A percentile compares a stretch with the other conserved stretches of the same genome.
phyloP scores from a whole-genome alignment of 2,329 filamentous ascomycete genomes.

The Penicillium thymicola region DNA sequence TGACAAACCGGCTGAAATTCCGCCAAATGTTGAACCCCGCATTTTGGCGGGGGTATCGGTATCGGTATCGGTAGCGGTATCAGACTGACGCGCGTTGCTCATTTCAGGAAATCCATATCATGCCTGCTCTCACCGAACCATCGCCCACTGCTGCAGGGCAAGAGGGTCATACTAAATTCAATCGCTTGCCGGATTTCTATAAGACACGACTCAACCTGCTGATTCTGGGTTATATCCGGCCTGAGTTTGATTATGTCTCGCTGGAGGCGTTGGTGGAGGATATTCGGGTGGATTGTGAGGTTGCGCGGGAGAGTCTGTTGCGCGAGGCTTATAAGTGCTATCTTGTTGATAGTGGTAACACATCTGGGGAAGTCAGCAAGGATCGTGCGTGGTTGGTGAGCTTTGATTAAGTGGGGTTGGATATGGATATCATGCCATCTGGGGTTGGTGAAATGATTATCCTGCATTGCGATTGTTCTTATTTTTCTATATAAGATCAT shows the following conservation, averaged over 20 bases:
- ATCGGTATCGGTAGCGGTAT: not conserved
- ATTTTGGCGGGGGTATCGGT: not conserved
- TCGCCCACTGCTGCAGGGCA: constrained; percentile 31
- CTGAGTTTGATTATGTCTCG: constrained; percentile 82
- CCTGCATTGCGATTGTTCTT: not conserved
- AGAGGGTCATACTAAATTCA: constrained; percentile 33
- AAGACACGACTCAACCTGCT: constrained; percentile 72
- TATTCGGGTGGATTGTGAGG: constrained; percentile 83
- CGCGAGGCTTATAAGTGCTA: constrained; percentile 58
- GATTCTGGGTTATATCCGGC: constrained; percentile 81
- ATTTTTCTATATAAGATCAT: not conserved
- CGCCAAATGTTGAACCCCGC: not conserved
- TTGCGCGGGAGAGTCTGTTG: constrained; percentile 69
- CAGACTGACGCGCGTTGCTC: not conserved
- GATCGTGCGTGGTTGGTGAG: constrained; percentile 36
- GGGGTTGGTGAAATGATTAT: not conserved
- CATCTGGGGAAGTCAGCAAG: constrained; percentile 28
- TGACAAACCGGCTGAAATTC: not conserved
- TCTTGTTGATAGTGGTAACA: constrained; percentile 31
- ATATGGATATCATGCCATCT: not conserved
- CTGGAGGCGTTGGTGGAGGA: constrained; percentile 82
- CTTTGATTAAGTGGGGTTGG: constrained; percentile 20
- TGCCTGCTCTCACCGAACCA: constrained; percentile 63
- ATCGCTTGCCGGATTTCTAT: constrained; percentile 71
- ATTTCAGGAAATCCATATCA: constrained; percentile 72